Evolutionary conservation across 305 asterid species (phyloP).

Genomic region (Ilex paraguariensis): DNA sequence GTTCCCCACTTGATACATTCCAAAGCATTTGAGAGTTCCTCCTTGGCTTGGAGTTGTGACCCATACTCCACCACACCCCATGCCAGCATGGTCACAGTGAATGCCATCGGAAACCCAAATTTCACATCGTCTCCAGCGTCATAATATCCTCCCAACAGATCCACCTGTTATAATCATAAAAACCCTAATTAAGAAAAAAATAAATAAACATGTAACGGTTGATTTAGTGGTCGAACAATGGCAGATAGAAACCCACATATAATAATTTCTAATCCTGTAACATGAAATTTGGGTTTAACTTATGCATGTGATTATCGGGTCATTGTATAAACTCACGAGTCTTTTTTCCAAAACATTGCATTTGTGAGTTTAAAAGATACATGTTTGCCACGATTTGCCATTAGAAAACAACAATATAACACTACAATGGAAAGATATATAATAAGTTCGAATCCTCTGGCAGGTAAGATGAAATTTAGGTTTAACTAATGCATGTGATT

Average conservation of each 20-base stretch:
- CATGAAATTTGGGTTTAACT: neutral
- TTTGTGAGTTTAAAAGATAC: too few relatives aligned
- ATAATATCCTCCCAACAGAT: slow-evolving; percentile 60
- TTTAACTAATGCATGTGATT: too few relatives aligned
- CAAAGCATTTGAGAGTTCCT: slow-evolving; percentile 33
- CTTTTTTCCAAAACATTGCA: too few relatives aligned
- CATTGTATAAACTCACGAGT: too few relatives aligned
- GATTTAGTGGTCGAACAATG: too few relatives aligned
- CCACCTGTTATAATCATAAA: slow-evolving; percentile 22
- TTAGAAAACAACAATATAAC: too few relatives aligned
- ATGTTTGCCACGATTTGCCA: too few relatives aligned
- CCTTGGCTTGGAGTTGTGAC: slow-evolving; percentile 17
- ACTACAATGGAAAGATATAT: too few relatives aligned
- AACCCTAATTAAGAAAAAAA: neutral
- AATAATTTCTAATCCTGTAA: too few relatives aligned
- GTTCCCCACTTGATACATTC: slow-evolving; percentile 56
- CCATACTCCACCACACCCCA: slow-evolving; percentile 56
- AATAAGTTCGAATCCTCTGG: too few relatives aligned
- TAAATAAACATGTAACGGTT: neutral
- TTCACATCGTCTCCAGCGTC: slow-evolving; percentile 75
- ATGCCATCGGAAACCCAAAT: slow-evolving; percentile 64
- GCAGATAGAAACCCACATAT: too few relatives aligned
- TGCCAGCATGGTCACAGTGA: slow-evolving; percentile 49
- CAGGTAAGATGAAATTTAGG: too few relatives aligned
- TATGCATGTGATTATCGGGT: neutral